Percentiles rank a stretch among this genome's conserved stretches.
phyloP scores from a whole-genome alignment of 805 yeast genomes.

The Saccharomycopsis amapae region DNA sequence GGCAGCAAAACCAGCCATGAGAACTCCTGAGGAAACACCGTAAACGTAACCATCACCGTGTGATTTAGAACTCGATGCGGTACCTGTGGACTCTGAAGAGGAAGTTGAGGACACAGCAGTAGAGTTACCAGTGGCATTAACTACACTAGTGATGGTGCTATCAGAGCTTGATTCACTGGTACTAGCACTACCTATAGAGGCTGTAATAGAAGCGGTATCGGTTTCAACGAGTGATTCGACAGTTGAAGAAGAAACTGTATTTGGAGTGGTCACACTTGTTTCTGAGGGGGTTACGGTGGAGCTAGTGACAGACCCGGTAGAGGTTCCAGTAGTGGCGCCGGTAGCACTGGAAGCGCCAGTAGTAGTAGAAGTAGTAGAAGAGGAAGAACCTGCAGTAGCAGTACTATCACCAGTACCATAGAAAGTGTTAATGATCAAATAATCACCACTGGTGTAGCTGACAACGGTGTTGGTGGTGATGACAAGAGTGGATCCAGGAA shows the following conservation, averaged over 20 bases:
- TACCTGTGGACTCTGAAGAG: conserved; percentile 1
- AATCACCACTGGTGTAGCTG: conserved; percentile 20
- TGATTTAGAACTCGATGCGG: not conserved
- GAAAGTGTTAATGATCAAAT: conserved; percentile 20
- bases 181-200: not conserved
- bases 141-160: not conserved
- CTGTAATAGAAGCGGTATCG: not conserved
- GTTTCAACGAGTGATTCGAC: too few species aligned
- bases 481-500: conserved; percentile 4
- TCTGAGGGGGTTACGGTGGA: not conserved
- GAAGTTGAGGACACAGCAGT: not conserved
- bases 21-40: conserved; percentile 4
- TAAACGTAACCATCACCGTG: conserved; percentile 1
- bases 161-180: not conserved
- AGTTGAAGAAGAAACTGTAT: not conserved
- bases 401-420: conserved; percentile 14
- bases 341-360: conserved; percentile 1
- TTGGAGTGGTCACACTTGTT: not conserved
- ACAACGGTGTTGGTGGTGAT: conserved; percentile 19
- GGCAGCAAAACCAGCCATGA: conserved; percentile 12
- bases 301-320: not conserved
- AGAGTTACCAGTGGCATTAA: not conserved
- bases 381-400: conserved; percentile 4
- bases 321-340: not conserved
- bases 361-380: conserved; percentile 1